Conservation (phyloP, 2,329 filamentous ascomycete species). For the Talaromyces atroroseus region DNA sequence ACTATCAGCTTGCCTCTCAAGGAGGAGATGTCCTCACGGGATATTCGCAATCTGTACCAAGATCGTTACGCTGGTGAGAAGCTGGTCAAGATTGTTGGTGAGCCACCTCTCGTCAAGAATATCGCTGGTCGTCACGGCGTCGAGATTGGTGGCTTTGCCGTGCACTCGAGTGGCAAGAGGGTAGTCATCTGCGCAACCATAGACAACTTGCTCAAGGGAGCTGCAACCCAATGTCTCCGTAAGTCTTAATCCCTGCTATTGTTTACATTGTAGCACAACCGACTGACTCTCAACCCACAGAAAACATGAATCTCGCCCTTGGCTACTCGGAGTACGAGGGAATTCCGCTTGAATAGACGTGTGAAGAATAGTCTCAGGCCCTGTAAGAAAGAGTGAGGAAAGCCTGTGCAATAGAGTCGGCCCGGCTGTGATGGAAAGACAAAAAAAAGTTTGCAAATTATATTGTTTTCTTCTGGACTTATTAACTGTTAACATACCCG, state of each 20-base stretch:
- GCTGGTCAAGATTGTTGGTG: conserved; percentile 85
- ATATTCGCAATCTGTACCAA: conserved; percentile 92
- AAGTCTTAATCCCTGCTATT: conserved; percentile 41
- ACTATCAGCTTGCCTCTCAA: conserved; percentile 86
- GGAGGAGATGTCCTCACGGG: conserved; percentile 79
- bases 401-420: conserved; percentile 6
- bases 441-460: conserved; percentile 3
- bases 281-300: conserved; percentile 35
- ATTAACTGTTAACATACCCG: conserved; percentile 15
- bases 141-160: conserved; percentile 93
- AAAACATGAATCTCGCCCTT: conserved; percentile 92
- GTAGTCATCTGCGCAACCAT: conserved; percentile 94
- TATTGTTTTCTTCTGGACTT: conserved; percentile 4
- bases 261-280: conserved; percentile 8
- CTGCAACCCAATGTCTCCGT: conserved; percentile 87
- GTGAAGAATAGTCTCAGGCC: not conserved
- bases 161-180: conserved; percentile 80
- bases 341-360: conserved; percentile 57
- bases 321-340: conserved; percentile 86
- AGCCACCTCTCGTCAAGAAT: conserved; percentile 76
- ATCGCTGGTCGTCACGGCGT: conserved; percentile 82
- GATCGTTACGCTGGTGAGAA: conserved; percentile 94
- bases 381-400: not conserved
- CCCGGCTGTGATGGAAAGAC: not conserved
- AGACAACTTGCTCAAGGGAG: conserved; percentile 89